Percentiles rank a stretch among this genome's conserved stretches.
phyloP scores from a whole-genome alignment of 2,329 filamentous ascomycete genomes.

The Phialemoniopsis sp. region DNA sequence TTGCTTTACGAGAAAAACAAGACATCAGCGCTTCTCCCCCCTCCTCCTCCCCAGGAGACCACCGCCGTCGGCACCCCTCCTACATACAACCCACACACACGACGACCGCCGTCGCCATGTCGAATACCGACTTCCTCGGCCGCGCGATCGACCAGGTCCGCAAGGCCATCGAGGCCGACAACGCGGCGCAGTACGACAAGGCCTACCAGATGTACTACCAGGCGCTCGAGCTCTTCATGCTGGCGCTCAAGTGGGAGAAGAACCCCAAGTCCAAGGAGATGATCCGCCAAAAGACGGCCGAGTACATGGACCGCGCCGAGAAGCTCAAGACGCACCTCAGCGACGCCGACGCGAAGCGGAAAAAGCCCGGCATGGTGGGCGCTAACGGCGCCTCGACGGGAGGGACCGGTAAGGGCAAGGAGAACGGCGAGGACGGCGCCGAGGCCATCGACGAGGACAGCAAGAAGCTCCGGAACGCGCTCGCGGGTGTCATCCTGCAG shows the following conservation, averaged over 20 bases:
- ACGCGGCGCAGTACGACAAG: conserved; percentile 92
- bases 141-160: conserved; percentile 96
- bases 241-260: conserved; percentile 99
- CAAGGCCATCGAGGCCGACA: conserved; percentile 95
- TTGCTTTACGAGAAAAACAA: too few relatives aligned
- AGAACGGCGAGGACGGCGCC: conserved; percentile 47
- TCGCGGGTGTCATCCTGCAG: conserved; percentile 87
- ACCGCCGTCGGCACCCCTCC: not conserved
- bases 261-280: conserved; percentile 96
- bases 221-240: conserved; percentile 96
- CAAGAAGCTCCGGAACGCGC: conserved; percentile 89
- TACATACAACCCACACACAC: too few relatives aligned
- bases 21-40: too few relatives aligned
- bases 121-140: conserved; percentile 93
- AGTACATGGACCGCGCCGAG: conserved; percentile 98
- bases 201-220: conserved; percentile 96
- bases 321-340: conserved; percentile 91
- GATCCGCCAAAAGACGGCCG: conserved; percentile 89
- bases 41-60: not conserved
- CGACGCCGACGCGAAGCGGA: conserved; percentile 66
- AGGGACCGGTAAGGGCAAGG: conserved; percentile 58
- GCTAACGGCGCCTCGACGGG: conserved; percentile 64
- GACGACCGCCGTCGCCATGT: conserved; percentile 56
- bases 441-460: conserved; percentile 78
- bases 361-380: conserved; percentile 68